A percentile compares a stretch with the other conserved stretches of the same genome.
Evolutionary conservation across 1,284 basidiomycete species (phyloP).

Genomic region (Rhizoctonia solani): DNA sequence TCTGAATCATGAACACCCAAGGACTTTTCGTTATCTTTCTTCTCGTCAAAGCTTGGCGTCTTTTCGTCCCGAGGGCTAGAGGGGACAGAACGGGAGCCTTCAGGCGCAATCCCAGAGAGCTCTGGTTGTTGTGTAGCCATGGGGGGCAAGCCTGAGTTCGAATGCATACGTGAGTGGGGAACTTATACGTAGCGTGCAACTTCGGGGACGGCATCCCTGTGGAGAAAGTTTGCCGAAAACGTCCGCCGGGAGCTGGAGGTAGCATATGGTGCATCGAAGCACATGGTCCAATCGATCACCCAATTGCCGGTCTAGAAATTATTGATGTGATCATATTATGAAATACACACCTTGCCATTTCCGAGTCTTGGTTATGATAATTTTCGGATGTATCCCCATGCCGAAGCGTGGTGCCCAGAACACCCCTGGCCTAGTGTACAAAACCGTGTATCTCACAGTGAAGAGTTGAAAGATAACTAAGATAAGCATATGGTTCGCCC

Average conservation of each 20-base stretch:
- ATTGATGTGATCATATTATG: slow-evolving; percentile 30
- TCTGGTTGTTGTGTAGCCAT: slow-evolving; percentile 22
- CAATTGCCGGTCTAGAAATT: slow-evolving; percentile 5
- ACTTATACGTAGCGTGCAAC: slow-evolving; percentile 1
- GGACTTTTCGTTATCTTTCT: neutral
- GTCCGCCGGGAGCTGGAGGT: neutral
- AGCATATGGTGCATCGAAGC: slow-evolving; percentile 24
- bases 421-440: neutral
- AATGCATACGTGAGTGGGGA: neutral
- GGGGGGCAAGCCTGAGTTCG: neutral
- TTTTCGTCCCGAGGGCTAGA: slow-evolving; percentile 13
- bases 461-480: neutral
- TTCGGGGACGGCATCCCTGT: neutral
- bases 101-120: slow-evolving; percentile 4
- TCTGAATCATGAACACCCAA: slow-evolving; percentile 2
- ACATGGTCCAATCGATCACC: neutral
- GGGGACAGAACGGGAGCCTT: slow-evolving; percentile 20
- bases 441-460: neutral
- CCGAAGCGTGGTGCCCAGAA: neutral
- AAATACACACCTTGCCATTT: neutral
- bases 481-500: no score
- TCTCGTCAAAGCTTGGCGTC: slow-evolving; percentile 21
- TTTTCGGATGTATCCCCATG: neutral
- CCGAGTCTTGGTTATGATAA: neutral
- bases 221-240: slow-evolving; percentile 15